Evolutionary conservation across 805 yeast species (phyloP).

Genomic region (Kodamaea sagamina): DNA sequence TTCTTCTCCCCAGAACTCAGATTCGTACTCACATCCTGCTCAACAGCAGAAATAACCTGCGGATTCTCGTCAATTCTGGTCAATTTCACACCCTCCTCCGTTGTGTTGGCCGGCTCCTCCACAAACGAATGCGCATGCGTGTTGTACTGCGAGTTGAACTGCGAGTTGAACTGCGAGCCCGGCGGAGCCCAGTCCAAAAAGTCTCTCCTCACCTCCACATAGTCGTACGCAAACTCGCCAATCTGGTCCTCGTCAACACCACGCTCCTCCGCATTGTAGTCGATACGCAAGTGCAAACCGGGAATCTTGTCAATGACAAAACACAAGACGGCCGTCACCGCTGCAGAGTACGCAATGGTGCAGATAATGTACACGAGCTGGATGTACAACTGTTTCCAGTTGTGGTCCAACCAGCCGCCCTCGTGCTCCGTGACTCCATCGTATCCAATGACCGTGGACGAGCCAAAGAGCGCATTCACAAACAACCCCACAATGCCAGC

Average conservation of each 20-base stretch:
- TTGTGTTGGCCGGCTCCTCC: neutral
- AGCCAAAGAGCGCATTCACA: constrained; percentile 88
- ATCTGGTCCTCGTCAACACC: constrained; percentile 97
- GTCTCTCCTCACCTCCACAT: constrained; percentile 94
- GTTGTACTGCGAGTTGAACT: constrained; percentile 9
- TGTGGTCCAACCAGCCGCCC: constrained; percentile 93
- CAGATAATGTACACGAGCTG: constrained; percentile 85
- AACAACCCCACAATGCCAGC: constrained; percentile 90
- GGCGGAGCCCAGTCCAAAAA: constrained; percentile 56
- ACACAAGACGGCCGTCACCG: constrained; percentile 76
- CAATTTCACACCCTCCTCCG: constrained; percentile 1
- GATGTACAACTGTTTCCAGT: constrained; percentile 87
- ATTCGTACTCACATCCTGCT: constrained; percentile 8
- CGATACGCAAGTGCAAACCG: constrained; percentile 74
- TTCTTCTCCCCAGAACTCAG: constrained; percentile 12
- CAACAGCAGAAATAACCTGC: constrained; percentile 10
- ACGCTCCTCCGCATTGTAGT: constrained; percentile 79
- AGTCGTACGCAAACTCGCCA: constrained; percentile 98
- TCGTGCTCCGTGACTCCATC: constrained; percentile 81
- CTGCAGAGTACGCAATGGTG: constrained; percentile 69
- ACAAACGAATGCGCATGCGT: constrained; percentile 10
- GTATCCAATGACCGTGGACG: constrained; percentile 84
- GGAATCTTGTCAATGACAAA: constrained; percentile 76
- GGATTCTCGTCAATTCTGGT: neutral
- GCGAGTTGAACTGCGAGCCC: constrained; percentile 6